Evolutionary conservation across 192 early-diverging fungal genomes (phyloP), one percentile per base, ranked within the genome.

Genomic region (Chytriomyces confervae): DNA sequence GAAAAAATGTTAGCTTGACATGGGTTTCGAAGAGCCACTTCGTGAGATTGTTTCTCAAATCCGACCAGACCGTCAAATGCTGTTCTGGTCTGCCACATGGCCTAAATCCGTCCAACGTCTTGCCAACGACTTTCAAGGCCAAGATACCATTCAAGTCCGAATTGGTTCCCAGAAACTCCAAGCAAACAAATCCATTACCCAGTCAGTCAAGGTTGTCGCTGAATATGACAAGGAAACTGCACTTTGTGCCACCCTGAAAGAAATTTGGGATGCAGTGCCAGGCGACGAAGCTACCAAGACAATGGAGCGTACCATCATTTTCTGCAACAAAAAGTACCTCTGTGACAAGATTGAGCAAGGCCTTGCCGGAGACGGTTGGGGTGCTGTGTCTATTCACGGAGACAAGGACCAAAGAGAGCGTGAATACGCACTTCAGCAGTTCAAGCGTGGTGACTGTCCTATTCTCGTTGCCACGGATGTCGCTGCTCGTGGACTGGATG

Each of bases 21-120:
- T 93, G 85, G 96, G 95, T 77, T 98, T 98, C 82, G 94, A 97
- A 78, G 88, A 93, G 76, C 92, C 92, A 60, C 91, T 98, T 50
- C 88, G 92, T 43, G 89, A 90, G n/a, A 98, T 98, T 74, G 89
- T 98, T 63, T 84, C 82, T 80, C 72, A 91, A 91, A 79, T 85
- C 45, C 86, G 86, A 63, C 84, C 85, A 24, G 83, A 88, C 60
- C 91, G 95, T n/a, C 95, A 97, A 80, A 94, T 95, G 18, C 90
- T 94, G 66, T 95, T 97, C 92, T 97, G 95, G 86, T 94, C 93
- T 46, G 96, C 96, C 16, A 98, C 97, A 8, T 97, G 96, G 95
- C 96, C 97, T 11, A 91, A 94, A 77, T 87, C 86, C 60, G 94
- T 98, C 61, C 94, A 93, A 77, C 91, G 91, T 63, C 87, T 98